A percentile compares a stretch with the other conserved stretches of the same genome.
Evolutionary conservation across 2,329 filamentous ascomycete genomes (phyloP).

Genomic region (Paracamarosporium sp.): DNA sequence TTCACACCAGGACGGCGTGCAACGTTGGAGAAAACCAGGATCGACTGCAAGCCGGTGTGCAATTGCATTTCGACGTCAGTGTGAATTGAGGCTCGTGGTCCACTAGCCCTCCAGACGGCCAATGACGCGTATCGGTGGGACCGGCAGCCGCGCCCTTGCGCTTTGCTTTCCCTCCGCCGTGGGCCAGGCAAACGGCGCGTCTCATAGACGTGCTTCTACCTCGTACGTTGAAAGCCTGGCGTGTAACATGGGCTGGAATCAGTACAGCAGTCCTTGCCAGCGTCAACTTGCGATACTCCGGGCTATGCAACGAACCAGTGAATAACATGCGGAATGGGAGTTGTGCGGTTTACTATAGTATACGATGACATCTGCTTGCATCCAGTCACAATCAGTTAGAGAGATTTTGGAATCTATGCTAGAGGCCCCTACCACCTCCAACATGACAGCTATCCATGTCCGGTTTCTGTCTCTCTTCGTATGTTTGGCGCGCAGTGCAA

Average conservation of each 20-base stretch:
- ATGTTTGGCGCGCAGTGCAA: background rate
- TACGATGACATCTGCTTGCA: no score
- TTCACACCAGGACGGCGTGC: slow-evolving; percentile 5
- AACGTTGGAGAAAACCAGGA: background rate
- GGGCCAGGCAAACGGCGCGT: background rate
- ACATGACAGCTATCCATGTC: background rate
- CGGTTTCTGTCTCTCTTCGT: background rate
- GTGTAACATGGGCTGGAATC: no score
- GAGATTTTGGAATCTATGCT: background rate
- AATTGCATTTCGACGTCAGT: background rate
- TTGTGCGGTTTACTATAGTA: no score
- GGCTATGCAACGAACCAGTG: no score
- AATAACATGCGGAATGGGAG: no score
- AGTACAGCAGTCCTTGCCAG: no score
- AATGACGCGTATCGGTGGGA: background rate
- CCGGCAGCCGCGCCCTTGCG: slow-evolving; percentile 3
- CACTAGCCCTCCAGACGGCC: slow-evolving; percentile 1
- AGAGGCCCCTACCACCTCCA: background rate
- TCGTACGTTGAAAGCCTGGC: background rate
- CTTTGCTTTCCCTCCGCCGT: background rate
- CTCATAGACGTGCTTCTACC: background rate
- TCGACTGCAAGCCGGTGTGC: background rate
- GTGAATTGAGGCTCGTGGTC: background rate
- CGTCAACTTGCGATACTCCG: no score
- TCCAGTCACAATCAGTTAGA: background rate